phyloP scores from a whole-genome alignment of 2,329 filamentous ascomycete genomes.

The Botrytis aclada region DNA sequence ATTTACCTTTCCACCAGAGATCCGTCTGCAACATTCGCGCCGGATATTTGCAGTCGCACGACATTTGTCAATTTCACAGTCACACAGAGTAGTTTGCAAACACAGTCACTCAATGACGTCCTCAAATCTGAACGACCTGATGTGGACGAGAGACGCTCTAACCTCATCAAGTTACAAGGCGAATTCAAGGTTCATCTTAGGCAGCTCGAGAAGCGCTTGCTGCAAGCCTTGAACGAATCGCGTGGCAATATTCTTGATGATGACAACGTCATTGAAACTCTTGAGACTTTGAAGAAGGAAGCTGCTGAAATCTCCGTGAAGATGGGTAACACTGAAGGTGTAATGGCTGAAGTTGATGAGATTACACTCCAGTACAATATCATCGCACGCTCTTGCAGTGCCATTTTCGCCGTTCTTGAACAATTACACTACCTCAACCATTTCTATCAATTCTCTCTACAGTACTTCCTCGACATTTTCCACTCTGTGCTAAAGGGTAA shows the following conservation, averaged over 20 bases:
- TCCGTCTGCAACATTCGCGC: slow-evolving; percentile 91
- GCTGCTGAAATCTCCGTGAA: slow-evolving; percentile 94
- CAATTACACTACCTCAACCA: slow-evolving; percentile 98
- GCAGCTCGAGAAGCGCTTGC: slow-evolving; percentile 86
- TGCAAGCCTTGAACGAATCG: slow-evolving; percentile 95
- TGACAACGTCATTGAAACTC: slow-evolving; percentile 94
- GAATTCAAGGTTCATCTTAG: slow-evolving; percentile 99
- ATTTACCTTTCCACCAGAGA: slow-evolving; percentile 93
- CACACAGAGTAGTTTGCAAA: slow-evolving; percentile 97
- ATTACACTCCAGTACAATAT: slow-evolving; percentile 94
- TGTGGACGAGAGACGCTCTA: slow-evolving; percentile 92
- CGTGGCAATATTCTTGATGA: slow-evolving; percentile 97
- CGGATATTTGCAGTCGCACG: slow-evolving; percentile 95
- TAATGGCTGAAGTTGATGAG: slow-evolving; percentile 96
- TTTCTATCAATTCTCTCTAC: slow-evolving; percentile 98
- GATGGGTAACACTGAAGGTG: slow-evolving; percentile 94
- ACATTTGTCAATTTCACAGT: slow-evolving; percentile 99
- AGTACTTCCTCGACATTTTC: slow-evolving; percentile 98
- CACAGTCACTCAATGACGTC: slow-evolving; percentile 95
- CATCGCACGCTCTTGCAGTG: slow-evolving; percentile 91
- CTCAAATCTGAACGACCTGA: slow-evolving; percentile 96
- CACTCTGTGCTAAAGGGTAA: slow-evolving; percentile 83
- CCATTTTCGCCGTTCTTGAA: slow-evolving; percentile 94
- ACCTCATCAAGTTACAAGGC: slow-evolving; percentile 97
- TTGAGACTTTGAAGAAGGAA: slow-evolving; percentile 97